Evolutionary conservation across 192 early-diverging fungal species (phyloP), one percentile per base, ranked within the genome.

Genomic region (Backusella australiensis): DNA sequence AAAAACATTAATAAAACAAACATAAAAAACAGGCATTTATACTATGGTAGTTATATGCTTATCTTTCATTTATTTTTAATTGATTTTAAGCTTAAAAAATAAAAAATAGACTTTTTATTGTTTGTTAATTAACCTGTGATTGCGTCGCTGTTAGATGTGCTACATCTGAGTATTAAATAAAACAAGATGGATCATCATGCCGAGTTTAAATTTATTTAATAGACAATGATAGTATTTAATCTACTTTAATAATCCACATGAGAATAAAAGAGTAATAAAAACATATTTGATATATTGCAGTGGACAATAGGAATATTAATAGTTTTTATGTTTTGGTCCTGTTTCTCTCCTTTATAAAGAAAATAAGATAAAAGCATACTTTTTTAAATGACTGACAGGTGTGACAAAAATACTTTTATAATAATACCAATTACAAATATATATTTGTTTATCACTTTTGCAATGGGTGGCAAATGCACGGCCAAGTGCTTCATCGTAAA

Each of bases 21-120:
- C 23, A 59, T 59, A 11, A 59, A 26, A 59, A 59, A 23, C 3
- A 49, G n/a, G n/a, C 46, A 49, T 59, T 23, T 23, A 59, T 59
- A 23, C 21, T 21, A 59, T 59, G 21, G 26, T 59, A 11, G 8
- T 9, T 59, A 59, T 59, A 21, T 26, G 53, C 11, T 23, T 59
- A 26, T 59, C 53, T 12, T 26, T 56, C 53, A 23, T 56, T 56
- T 56, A 23, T 56, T 56, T 56, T 59, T 59, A 59, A 59, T 59
- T 59, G 23, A 23, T 4, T 23, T 3, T 26, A 59, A 26, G 23
- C 21, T 59, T 12, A 11, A 63, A 63, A 63, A 63, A 11, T 26
- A 63, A 63, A 63, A 63, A 63, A 63, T 26, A 63, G 23, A 63
- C 23, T 63, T 56, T 56, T 63, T 63, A 63, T 63, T 63, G 56